Evolutionary conservation across 2,329 filamentous ascomycete genomes (phyloP), one percentile per base, ranked within the genome.

Genomic region (Aureobasidium pullulans): DNA sequence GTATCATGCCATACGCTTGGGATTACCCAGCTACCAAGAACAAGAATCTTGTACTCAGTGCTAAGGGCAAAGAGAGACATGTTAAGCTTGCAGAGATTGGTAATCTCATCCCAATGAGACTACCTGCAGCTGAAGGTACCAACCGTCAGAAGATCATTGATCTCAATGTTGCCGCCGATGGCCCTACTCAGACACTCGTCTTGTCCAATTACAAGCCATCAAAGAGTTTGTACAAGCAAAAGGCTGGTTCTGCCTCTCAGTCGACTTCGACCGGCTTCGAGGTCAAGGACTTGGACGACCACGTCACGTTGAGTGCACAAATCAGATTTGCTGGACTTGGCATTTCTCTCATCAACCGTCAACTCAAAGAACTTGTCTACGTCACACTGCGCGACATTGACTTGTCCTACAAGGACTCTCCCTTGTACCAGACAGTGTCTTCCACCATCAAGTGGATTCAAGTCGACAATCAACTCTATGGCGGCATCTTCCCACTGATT

Each of bases 1-100:
- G 93, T 73, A 96, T 99, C 73, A 99, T 99, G 94, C 94, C 95
- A 0, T 99, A 99, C 69, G 93, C 94, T 1, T 99, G 94, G 94
- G 95, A 99, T 70, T 99, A 96, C 74, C 95, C 94, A 1, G 93
- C 94, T 1, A 92, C 91, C n/a, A 96, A 96, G 75, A 88, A 90
- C 75, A 96, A 94, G 68, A 94, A 96, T 71, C 83, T 99, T 40
- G 85, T 97, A 52, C 84, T 99, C 69, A 86, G 80, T 57, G 87
- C 87, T 7, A 85, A 87, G 67, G 85, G 86, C 62, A 90, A 87
- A 68, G 91, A 96, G 70, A 82, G 94, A 32, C 90, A 96, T 69
- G 88, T 99, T 70, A 96, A 95, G 72, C 81, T 99, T 64, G 90
- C 93, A 2, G 94, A 99, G 71, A 99, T 99, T 68, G 94, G 94